phyloP scores from a whole-genome alignment of 163 green algal genomes.

The Chloromonas sp. region DNA sequence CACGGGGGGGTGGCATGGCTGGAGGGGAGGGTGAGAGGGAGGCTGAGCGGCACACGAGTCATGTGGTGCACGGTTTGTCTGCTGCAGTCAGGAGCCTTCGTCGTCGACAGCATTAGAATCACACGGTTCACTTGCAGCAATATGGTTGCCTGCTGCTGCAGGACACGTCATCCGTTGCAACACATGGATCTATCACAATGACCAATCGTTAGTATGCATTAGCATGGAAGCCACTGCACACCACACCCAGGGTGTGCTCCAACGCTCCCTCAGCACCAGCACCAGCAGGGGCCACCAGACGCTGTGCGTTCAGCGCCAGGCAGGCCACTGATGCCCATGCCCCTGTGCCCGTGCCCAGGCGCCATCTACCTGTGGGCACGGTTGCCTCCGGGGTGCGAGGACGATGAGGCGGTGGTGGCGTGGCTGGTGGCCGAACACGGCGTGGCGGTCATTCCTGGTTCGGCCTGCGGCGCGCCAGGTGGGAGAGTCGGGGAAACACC shows the following conservation, averaged over 20 bases:
- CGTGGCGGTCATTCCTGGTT: slow-evolving; percentile 84
- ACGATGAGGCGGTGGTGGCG: slow-evolving; percentile 70
- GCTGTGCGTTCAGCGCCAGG: neutral
- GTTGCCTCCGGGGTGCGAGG: slow-evolving; percentile 48
- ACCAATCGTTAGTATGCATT: too few relatives aligned
- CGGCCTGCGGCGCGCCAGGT: slow-evolving; percentile 59
- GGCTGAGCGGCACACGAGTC: too few relatives aligned
- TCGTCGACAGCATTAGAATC: too few relatives aligned
- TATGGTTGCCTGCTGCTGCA: too few relatives aligned
- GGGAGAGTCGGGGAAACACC: slow-evolving; percentile 12
- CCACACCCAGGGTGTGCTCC: neutral
- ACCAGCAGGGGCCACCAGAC: neutral
- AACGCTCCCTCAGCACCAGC: too few relatives aligned
- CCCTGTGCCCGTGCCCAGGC: slow-evolving; percentile 10
- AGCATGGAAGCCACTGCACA: neutral
- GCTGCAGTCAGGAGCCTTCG: too few relatives aligned
- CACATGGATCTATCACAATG: too few relatives aligned
- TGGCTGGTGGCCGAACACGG: slow-evolving; percentile 79
- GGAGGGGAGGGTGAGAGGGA: too few relatives aligned
- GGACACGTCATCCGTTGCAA: too few relatives aligned
- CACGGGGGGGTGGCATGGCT: too few relatives aligned
- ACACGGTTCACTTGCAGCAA: too few relatives aligned
- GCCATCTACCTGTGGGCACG: slow-evolving; percentile 83
- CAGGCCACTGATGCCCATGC: neutral
- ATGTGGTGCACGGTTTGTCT: too few relatives aligned